phyloP scores from a whole-genome alignment of 805 yeast genomes.

The Candida glaebosa region DNA sequence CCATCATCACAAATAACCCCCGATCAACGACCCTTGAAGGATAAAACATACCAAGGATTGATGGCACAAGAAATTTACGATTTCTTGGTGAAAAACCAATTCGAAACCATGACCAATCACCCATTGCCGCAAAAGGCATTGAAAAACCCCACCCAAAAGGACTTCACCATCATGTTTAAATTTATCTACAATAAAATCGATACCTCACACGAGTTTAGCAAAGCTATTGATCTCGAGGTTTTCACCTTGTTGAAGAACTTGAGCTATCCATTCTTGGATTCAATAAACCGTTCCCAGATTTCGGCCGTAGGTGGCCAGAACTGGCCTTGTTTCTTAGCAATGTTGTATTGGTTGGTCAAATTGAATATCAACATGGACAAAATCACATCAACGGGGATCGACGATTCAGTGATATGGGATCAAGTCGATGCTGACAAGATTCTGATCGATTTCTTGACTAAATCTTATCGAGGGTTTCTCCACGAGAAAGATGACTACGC shows the following conservation, averaged over 20 bases:
- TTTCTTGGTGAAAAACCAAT: conserved; percentile 59
- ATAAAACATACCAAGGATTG: conserved; percentile 59
- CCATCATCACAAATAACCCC: conserved; percentile 10
- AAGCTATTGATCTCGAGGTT: conserved; percentile 72
- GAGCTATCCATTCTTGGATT: conserved; percentile 76
- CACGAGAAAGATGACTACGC: conserved; percentile 61
- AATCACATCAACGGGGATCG: conserved; percentile 17
- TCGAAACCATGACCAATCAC: conserved; percentile 73
- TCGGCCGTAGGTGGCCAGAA: conserved; percentile 88
- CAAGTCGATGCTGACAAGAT: conserved; percentile 50
- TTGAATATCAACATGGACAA: conserved; percentile 37
- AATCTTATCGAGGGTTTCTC: conserved; percentile 66
- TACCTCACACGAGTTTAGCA: conserved; percentile 69
- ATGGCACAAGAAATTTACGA: conserved; percentile 68
- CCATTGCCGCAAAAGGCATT: conserved; percentile 63
- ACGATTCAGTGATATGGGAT: conserved; percentile 25
- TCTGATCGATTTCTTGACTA: conserved; percentile 57
- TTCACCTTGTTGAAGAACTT: conserved; percentile 60
- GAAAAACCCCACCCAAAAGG: conserved; percentile 81
- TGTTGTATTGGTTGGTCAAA: conserved; percentile 78
- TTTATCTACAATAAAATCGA: conserved; percentile 76
- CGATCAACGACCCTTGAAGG: conserved; percentile 80
- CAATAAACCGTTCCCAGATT: conserved; percentile 79
- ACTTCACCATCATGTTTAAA: conserved; percentile 72
- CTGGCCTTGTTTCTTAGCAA: conserved; percentile 81